A percentile compares a stretch with the other conserved stretches of the same genome.
Conservation (phyloP, 768 basidiomycete species). For the Hydnomerulius pinastri region DNA sequence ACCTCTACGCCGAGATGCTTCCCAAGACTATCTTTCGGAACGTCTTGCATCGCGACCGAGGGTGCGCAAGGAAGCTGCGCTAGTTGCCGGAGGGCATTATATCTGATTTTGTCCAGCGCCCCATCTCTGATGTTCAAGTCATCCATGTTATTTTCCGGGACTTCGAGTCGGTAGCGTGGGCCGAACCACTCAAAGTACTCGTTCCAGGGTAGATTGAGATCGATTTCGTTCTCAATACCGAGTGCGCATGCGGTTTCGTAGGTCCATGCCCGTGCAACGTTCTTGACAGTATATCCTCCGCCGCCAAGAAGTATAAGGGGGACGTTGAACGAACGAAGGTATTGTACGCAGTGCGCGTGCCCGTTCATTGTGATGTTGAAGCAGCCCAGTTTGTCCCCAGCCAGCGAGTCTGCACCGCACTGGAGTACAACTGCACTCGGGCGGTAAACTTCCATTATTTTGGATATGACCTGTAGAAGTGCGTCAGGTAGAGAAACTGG, state of each 20-base stretch:
- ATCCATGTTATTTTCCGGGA: slow-evolving; percentile 91
- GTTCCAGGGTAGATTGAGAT: slow-evolving; percentile 80
- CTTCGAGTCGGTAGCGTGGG: slow-evolving; percentile 90
- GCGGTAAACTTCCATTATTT: slow-evolving; percentile 83
- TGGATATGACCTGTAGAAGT: slow-evolving; percentile 65
- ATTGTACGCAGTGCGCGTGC: slow-evolving; percentile 89
- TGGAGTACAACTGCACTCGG: slow-evolving; percentile 90
- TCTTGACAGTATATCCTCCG: slow-evolving; percentile 96
- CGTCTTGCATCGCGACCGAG: slow-evolving; percentile 82
- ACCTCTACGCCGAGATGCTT: slow-evolving; percentile 59
- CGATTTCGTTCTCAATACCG: slow-evolving; percentile 79
- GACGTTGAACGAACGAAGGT: slow-evolving; percentile 76
- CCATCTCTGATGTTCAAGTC: slow-evolving; percentile 84
- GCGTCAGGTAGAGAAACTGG: slow-evolving; percentile 1
- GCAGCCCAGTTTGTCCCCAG: slow-evolving; percentile 93
- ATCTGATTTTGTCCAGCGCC: slow-evolving; percentile 81
- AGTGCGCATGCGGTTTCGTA: slow-evolving; percentile 96
- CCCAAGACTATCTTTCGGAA: slow-evolving; percentile 70
- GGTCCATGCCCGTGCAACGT: slow-evolving; percentile 93
- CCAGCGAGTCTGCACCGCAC: slow-evolving; percentile 94
- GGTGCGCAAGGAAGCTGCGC: slow-evolving; percentile 71
- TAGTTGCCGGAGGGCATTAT: slow-evolving; percentile 54
- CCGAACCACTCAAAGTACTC: slow-evolving; percentile 98
- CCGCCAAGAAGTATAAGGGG: slow-evolving; percentile 93
- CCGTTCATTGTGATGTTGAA: slow-evolving; percentile 97